Evolutionary conservation across 140 eudicot genomes (phyloP), one percentile per base, ranked within the genome.

Genomic region (Anethum foeniculum): DNA sequence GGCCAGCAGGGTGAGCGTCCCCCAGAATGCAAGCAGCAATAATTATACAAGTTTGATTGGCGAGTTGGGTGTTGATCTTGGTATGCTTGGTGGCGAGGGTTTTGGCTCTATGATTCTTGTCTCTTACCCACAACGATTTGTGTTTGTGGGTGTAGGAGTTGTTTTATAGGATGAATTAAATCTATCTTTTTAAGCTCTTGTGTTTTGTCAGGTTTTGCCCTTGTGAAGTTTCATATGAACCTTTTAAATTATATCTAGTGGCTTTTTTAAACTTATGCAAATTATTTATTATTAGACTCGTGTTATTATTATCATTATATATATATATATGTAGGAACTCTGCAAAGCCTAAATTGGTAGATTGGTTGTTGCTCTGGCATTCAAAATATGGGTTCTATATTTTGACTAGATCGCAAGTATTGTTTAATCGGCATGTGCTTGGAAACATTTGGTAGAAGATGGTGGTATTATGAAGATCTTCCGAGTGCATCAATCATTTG

Each of bases 1-100:
- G 93, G 89, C 77, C 91, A 84, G 82, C 88, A 86, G 82, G 90
- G 88, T 69, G 97, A 89, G 69, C 87, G 84, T 38, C 96, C 96
- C 77, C 90, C 96, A 3, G 93, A 92, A 72, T 92, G 97, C 90
- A 92, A 92, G 85, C 97, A 92, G 80, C 97, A 90, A 79, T 92
- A 88, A 80, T 30, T 43, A 51, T 48, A 77, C 39, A 46, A 75
- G 48, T 80, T 46, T 16, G 48, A 30, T 18, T 58, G 64, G 25
- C n/a, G 14, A 62, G n/a, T 1, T 25, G 81, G 38, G 25, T n/a
- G 30, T 43, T 75, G 71, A 25, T 51, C 78, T 74, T 74, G 75
- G 47, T 60, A 11, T 80, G 73, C 23, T 54, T 58, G 21, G 47
- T 60, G 16, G 65, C 18, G 52, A 44, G 47, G 79, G 83, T 82